Evolutionary conservation across 257 asterid species (phyloP).

Genomic region (Rubia yunnanensis): DNA sequence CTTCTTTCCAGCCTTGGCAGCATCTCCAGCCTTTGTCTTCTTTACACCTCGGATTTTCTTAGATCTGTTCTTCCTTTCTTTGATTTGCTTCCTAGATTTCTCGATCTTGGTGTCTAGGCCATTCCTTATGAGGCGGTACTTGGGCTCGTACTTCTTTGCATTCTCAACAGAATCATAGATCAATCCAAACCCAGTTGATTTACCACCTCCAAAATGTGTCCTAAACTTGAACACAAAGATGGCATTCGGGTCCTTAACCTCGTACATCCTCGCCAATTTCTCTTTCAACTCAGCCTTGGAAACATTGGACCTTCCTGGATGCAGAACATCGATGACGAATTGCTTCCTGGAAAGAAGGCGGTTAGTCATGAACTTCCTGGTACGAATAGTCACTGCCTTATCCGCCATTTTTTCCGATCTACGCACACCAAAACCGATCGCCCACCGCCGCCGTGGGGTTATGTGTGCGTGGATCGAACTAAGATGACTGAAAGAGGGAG

Average conservation of each 20-base stretch:
- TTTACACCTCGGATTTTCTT: slow-evolving; percentile 7
- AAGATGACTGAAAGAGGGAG: not conserved
- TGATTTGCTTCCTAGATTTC: slow-evolving; percentile 13
- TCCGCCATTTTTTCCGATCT: slow-evolving; percentile 21
- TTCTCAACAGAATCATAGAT: slow-evolving; percentile 82
- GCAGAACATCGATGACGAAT: slow-evolving; percentile 19
- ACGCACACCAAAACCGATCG: not conserved
- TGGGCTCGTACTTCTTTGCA: slow-evolving; percentile 87
- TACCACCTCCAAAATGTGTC: slow-evolving; percentile 84
- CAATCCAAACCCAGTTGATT: slow-evolving; percentile 25
- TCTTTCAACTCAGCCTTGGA: slow-evolving; percentile 72
- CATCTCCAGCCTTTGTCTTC: slow-evolving; percentile 69
- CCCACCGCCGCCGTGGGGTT: not conserved
- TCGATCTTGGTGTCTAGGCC: slow-evolving; percentile 9
- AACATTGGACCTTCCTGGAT: slow-evolving; percentile 15
- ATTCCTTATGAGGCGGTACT: slow-evolving; percentile 72
- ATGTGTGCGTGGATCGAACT: not conserved
- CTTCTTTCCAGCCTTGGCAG: slow-evolving; percentile 77
- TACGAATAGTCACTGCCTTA: slow-evolving; percentile 21
- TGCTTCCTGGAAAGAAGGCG: slow-evolving; percentile 28
- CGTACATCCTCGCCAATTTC: slow-evolving; percentile 64
- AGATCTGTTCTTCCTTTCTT: slow-evolving; percentile 10
- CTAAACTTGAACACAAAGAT: slow-evolving; percentile 90
- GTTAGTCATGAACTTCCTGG: slow-evolving; percentile 30
- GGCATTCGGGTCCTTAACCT: slow-evolving; percentile 69